Evolutionary conservation across 2,329 filamentous ascomycete genomes (phyloP), one percentile per base, ranked within the genome.

Genomic region (Apiospora sp.): DNA sequence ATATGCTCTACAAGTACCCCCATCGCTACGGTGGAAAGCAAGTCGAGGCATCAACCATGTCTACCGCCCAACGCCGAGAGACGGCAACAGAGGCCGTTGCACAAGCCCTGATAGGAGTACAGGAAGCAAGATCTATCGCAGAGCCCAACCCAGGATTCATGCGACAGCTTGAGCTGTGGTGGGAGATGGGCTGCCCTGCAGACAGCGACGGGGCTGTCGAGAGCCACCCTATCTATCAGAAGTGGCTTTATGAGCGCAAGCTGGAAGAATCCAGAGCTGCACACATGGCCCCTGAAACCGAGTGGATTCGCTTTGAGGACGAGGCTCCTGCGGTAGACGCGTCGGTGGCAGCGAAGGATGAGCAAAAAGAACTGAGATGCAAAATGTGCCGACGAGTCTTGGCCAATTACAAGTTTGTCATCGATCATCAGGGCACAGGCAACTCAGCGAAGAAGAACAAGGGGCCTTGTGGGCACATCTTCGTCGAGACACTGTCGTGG

Each of bases 141-240:
- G 94, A 97, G 79, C 96, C 96, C 4, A 99, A 99, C 81, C 86
- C 90, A 44, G 96, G 95, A 41, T 99, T 99, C 87, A 95, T 96
- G 91, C 86, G 90, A 69, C 96, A 99, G 83, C 88, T 99, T 6
- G 87, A 92, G 76, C 86, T 98, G 71, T 99, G 96, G 87, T 93
- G 94, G 86, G 86, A 92, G 76, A 98, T 98, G 94, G 91, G 91
- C 67, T 96, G 92, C 76, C 94, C 95, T 1, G 88, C 84, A 5
- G 84, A 85, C 58, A 87, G 91, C 75, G 83, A 85, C 70, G 82
- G 82, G 54, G 82, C 83, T 6, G 85, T 91, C 22, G 92, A 93
- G 75, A 84, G 87, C 13, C 89, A 95, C 67, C 92, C 94, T 0
- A 84, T 88, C 19, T 99, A 98, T 82, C 94, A 96, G 81, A 90